Percentiles rank a stretch among this genome's conserved stretches.
Conservation (phyloP, 345 rosid species). For the Eucalyptus sp. region DNA sequence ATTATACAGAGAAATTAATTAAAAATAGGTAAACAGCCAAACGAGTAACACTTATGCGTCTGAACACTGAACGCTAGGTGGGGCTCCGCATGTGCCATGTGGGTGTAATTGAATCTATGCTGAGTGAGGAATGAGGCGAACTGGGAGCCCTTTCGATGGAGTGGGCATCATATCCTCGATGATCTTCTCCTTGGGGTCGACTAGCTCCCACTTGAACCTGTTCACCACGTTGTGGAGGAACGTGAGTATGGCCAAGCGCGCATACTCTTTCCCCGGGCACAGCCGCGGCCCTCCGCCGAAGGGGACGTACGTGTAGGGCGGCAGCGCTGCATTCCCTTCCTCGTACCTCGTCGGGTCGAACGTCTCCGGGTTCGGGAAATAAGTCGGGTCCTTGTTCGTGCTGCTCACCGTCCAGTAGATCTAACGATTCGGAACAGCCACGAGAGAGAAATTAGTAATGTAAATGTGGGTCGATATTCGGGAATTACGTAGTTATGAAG, state of each 20-base stretch:
- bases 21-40: not conserved
- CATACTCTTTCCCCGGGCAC: constrained; percentile 10
- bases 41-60: not conserved
- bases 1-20: not conserved
- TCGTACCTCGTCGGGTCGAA: constrained; percentile 1
- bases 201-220: not conserved
- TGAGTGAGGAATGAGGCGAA: not conserved
- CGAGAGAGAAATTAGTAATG: not conserved
- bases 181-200: not conserved
- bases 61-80: not conserved
- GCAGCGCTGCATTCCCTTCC: not conserved
- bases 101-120: not conserved
- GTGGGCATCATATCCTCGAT: not conserved
- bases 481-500: not conserved
- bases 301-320: constrained; percentile 2
- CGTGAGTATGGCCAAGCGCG: not conserved
- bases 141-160: not conserved
- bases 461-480: not conserved
- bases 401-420: not conserved
- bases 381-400: not conserved
- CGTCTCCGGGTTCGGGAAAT: not conserved
- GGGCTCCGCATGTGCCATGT: not conserved
- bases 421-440: not conserved
- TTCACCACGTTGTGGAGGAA: constrained; percentile 2
- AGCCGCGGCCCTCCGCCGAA: constrained; percentile 7